Evolutionary conservation across 495 filamentous ascomycete species (phyloP), one percentile per base, ranked within the genome.

Genomic region (Penicillium dipodomyicola): DNA sequence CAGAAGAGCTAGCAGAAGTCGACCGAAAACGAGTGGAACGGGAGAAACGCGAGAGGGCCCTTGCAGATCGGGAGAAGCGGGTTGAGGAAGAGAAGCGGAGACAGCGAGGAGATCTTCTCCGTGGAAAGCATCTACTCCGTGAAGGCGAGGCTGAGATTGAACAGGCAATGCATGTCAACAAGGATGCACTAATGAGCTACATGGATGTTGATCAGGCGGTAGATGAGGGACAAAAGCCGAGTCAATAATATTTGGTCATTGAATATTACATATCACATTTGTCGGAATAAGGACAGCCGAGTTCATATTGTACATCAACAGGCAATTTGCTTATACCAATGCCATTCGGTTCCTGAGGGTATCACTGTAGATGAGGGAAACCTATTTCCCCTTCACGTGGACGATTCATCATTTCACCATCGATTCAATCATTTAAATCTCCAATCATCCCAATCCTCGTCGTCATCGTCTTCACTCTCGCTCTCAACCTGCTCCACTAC

Each of bases 101-200:
- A 60, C 84, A 87, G 58, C 78, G 81, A 65, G 82, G 84, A 54
- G 85, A 87, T 37, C 69, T 92, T 32, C 72, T 82, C 40, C 82
- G 77, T 57, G 84, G 88, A 39, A 89, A 83, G 65, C 84, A 83
- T 37, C 77, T 84, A 39, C 63, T 96, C 22, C 71, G 82, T 30
- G 89, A 93, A 69, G 90, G 88, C 50, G 89, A 94, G 69, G 78
- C 80, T 41, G 89, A 96, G 67, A 70, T 96, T 30, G 82, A 92
- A 63, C 79, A 81, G 57, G 91, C 91, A 14, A 90, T 93, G 87
- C 83, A 77, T 32, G 78, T 94, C 17, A 62, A 67, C n/a, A 93
- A 89, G 69, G 84, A 82, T 52, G 89, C 90, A 19, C 61, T 93
- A 39, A 78, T 82, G 37, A 84, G 82, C 39, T 84, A 91, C 65